Evolutionary conservation across 192 early-diverging fungal species (phyloP), one percentile per base, ranked within the genome.

Genomic region (Lunasporangiospora selenospora): DNA sequence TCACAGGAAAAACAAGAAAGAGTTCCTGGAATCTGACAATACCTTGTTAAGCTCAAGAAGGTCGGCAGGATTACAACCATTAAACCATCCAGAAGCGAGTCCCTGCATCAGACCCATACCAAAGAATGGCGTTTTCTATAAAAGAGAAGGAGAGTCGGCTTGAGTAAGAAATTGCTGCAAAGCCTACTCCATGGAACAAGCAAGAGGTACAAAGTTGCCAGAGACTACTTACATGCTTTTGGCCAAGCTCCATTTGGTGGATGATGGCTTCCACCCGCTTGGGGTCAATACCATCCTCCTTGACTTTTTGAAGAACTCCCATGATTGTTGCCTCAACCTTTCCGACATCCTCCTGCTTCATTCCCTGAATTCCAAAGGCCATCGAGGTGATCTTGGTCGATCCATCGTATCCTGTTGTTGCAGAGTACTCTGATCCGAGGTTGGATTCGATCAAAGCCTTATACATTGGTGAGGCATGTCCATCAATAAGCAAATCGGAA

Each of bases 391-490:
- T 64, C 83, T 78, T 77, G 9, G 87, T 83, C 34, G 83, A 88
- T 30, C 81, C 78, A 64, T 91, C 89, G 65, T 96, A 98, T n/a
- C 96, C 96, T 15, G 93, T 95, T 51, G 91, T 92, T 10, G 90
- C 82, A 46, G 88, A 89, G 79, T 94, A 98, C 49, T 96, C 96
- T 0, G 92, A 85, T 31, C 93, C 96, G 8, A 98, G 75, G 40
- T 92, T 89, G 45, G 90, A 84, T 59, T 96, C 94, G 43, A 98
- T 96, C 55, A 98, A 79, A 30, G 92, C 92, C 66, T 95, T 84
- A 71, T 96, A 93, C 93, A 98, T 94, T 13, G 96, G 96, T 19
- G 93, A 88, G 12, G 93, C 85, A 40, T 94, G 82, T 7, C 96
- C 95, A 65, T 93, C 89, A 13, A 93, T 78, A n/a, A 98, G 77